These are phyloP conservation scores for Eutypa lata DNA, from an alignment of 2,329 filamentous ascomycete genomes.

Conservation along the genomic window DNA sequence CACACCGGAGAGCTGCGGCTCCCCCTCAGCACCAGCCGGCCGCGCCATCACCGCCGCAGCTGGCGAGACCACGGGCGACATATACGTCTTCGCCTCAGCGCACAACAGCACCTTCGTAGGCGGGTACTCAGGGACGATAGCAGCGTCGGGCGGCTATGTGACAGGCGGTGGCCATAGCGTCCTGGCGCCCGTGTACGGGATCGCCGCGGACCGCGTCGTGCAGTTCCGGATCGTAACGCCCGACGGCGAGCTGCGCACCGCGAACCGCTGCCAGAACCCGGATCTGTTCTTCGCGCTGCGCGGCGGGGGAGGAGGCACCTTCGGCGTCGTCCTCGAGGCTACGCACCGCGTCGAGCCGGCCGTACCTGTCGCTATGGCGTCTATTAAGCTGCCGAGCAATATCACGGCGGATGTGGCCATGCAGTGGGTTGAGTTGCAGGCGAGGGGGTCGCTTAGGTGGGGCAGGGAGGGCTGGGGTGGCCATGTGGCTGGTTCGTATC, in stretches of 20 bases:
- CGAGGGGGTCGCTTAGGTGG: slow-evolving; percentile 15
- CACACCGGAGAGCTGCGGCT: slow-evolving; percentile 18
- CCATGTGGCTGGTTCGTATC: slow-evolving; percentile 15
- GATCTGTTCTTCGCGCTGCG: slow-evolving; percentile 49
- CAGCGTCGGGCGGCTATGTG: slow-evolving; percentile 24
- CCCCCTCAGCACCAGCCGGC: slow-evolving; percentile 1
- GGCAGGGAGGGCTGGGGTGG: slow-evolving; percentile 21
- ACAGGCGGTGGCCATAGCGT: slow-evolving; percentile 27
- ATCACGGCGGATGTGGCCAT: slow-evolving; percentile 24
- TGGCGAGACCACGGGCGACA: slow-evolving; percentile 25
- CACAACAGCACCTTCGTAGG: slow-evolving; percentile 23
- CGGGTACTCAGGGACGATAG: slow-evolving; percentile 19
- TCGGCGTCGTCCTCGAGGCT: slow-evolving; percentile 39
- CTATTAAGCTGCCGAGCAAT: slow-evolving; percentile 22
- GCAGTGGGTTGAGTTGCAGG: slow-evolving; percentile 25
- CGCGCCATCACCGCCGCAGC: slow-evolving; percentile 26
- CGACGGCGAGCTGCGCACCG: slow-evolving; percentile 17
- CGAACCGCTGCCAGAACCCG: slow-evolving; percentile 32
- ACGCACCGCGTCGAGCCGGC: slow-evolving; percentile 40
- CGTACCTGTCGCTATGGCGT: slow-evolving; percentile 26
- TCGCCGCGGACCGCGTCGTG: slow-evolving; percentile 26
- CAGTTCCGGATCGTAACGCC: slow-evolving; percentile 26
- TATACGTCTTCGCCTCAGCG: slow-evolving; percentile 21
- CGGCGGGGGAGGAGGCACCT: slow-evolving; percentile 45
- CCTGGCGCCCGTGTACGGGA: slow-evolving; percentile 24